Evolutionary conservation across 352 stramenopile species (phyloP).

Genomic region (Phytophthora kernoviae): DNA sequence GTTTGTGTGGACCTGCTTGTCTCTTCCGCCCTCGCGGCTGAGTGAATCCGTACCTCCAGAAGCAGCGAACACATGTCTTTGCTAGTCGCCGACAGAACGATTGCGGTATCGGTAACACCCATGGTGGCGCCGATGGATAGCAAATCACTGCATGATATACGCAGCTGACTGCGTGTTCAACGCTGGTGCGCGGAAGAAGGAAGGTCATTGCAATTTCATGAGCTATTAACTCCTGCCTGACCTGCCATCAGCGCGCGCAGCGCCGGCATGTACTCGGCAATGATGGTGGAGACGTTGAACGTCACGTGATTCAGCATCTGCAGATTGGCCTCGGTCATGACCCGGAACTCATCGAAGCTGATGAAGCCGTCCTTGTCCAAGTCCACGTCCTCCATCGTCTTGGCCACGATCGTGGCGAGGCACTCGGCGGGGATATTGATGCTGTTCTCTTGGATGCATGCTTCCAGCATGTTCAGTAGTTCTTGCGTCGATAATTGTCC

Average conservation of each 20-base stretch:
- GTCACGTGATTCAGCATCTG: slow-evolving; percentile 85
- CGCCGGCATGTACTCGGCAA: slow-evolving; percentile 76
- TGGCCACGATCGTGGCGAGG: slow-evolving; percentile 67
- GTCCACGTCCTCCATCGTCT: slow-evolving; percentile 76
- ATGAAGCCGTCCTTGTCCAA: slow-evolving; percentile 73
- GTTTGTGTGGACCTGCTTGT: no score
- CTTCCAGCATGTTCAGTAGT: slow-evolving; percentile 72
- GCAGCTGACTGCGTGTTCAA: neutral
- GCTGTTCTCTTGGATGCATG: slow-evolving; percentile 74
- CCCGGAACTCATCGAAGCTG: slow-evolving; percentile 74
- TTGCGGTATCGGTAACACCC: no score
- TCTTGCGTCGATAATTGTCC: slow-evolving; percentile 75
- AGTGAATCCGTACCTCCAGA: no score
- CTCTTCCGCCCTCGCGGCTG: no score
- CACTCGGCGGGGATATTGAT: slow-evolving; percentile 76
- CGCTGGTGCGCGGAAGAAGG: neutral
- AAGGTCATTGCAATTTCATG: neutral
- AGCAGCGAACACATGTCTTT: no score
- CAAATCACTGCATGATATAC: no score
- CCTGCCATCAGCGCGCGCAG: slow-evolving; percentile 52
- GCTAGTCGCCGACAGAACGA: no score
- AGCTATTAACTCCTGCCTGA: slow-evolving; percentile 15
- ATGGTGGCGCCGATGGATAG: no score
- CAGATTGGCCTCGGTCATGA: slow-evolving; percentile 62
- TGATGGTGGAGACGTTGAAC: slow-evolving; percentile 80